These are phyloP conservation scores for Ilyonectria destructans DNA, from an alignment of 2,329 filamentous ascomycete genomes.

Conservation along the genomic window DNA sequence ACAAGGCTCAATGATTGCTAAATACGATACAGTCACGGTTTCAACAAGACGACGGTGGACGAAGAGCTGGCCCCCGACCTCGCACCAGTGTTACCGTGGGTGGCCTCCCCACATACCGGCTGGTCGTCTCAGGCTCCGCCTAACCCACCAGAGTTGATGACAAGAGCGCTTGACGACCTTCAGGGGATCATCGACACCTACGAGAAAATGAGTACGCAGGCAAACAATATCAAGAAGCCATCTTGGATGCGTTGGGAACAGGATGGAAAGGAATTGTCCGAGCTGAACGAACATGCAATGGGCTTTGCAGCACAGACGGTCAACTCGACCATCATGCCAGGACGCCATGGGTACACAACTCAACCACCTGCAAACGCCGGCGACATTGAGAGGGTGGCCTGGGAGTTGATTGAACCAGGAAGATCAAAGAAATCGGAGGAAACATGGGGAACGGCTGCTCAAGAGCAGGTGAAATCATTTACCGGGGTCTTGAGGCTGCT, in stretches of 20 bases:
- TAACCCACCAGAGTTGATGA: constrained; percentile 27
- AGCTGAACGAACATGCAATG: constrained; percentile 49
- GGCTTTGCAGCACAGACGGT: constrained; percentile 43
- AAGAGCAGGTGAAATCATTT: constrained; percentile 49
- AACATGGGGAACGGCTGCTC: constrained; percentile 54
- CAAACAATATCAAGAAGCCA: constrained; percentile 45
- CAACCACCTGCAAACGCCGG: constrained; percentile 33
- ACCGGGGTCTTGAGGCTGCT: constrained; percentile 43
- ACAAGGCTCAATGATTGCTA: neutral
- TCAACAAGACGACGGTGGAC: neutral
- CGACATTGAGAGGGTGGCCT: constrained; percentile 54
- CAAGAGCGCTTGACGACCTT: constrained; percentile 40
- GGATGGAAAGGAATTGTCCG: constrained; percentile 51
- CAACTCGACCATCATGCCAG: constrained; percentile 51
- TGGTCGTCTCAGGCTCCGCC: constrained; percentile 6
- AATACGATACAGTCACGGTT: constrained; percentile 23
- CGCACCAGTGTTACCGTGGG: constrained; percentile 41
- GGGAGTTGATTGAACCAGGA: constrained; percentile 52
- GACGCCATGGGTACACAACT: constrained; percentile 15
- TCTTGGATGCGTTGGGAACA: constrained; percentile 53
- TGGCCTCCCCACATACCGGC: constrained; percentile 8
- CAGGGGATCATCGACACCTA: constrained; percentile 44
- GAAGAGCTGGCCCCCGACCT: constrained; percentile 34
- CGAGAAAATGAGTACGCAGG: constrained; percentile 40
- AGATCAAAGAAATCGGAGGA: constrained; percentile 41